phyloP scores from a whole-genome alignment of 345 rosid genomes.

The Brassica carinata region DNA sequence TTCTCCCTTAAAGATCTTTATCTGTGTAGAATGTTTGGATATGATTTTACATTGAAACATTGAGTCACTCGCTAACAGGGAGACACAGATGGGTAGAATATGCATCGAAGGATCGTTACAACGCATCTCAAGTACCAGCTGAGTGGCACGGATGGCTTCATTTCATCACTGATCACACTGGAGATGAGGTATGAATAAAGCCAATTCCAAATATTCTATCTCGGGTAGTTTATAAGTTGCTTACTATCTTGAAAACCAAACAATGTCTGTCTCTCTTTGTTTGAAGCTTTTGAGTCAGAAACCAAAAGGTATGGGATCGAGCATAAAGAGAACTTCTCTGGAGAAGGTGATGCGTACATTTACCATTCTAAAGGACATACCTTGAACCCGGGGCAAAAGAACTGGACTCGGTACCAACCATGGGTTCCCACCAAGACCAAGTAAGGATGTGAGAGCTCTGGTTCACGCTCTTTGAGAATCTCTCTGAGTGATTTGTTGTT shows the following conservation, averaged over 20 bases:
- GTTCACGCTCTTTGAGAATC: constrained; percentile 4
- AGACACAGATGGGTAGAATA: constrained; percentile 97
- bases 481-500: constrained; percentile 20
- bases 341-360: constrained; percentile 77
- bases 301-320: constrained; percentile 89
- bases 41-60: constrained; percentile 3
- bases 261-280: neutral
- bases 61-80: constrained; percentile 48
- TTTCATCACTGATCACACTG: constrained; percentile 90
- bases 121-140: constrained; percentile 96
- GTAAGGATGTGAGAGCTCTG: constrained; percentile 31
- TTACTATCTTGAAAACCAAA: neutral
- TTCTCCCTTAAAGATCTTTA: constrained; percentile 1
- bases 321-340: constrained; percentile 88
- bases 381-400: constrained; percentile 82
- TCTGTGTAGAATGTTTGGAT: neutral
- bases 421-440: constrained; percentile 77
- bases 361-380: constrained; percentile 97
- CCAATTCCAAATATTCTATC: neutral
- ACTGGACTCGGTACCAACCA: constrained; percentile 92
- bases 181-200: constrained; percentile 70
- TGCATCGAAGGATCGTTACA: constrained; percentile 77
- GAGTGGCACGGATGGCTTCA: constrained; percentile 99
- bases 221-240: neutral
- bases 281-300: constrained; percentile 83